phyloP scores from a whole-genome alignment of 2,329 filamentous ascomycete genomes.

The Sphaerulina populicola region DNA sequence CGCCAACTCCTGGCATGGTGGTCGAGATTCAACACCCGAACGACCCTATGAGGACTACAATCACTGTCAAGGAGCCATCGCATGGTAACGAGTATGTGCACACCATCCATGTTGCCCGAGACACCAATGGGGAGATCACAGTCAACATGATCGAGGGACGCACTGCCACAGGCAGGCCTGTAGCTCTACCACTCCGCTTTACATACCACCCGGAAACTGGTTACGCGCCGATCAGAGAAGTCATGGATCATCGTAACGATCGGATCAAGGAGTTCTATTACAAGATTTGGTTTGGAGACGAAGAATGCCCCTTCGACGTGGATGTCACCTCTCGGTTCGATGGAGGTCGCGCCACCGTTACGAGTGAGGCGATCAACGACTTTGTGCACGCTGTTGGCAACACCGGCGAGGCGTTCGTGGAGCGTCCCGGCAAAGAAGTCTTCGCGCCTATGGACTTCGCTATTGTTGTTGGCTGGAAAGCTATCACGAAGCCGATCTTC shows the following conservation, averaged over 20 bases:
- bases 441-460: conserved; percentile 89
- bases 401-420: conserved; percentile 93
- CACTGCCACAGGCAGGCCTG: conserved; percentile 71
- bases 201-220: conserved; percentile 90
- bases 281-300: conserved; percentile 90
- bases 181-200: conserved; percentile 79
- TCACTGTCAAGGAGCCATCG: conserved; percentile 79
- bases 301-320: conserved; percentile 72
- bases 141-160: conserved; percentile 91
- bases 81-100: conserved; percentile 78
- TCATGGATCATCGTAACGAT: conserved; percentile 93
- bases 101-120: conserved; percentile 76
- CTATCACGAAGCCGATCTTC: conserved; percentile 98
- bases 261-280: conserved; percentile 99
- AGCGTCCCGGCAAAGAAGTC: conserved; percentile 85
- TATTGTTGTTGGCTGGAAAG: conserved; percentile 54
- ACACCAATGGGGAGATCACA: conserved; percentile 67
- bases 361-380: conserved; percentile 87
- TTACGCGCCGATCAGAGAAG: conserved; percentile 93
- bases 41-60: conserved; percentile 72
- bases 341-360: conserved; percentile 79
- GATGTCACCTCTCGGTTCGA: conserved; percentile 81
- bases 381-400: conserved; percentile 99
- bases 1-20: conserved; percentile 74
- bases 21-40: conserved; percentile 81